Conservation (phyloP, 441 rosid species). For the Pelargonium citronellum region DNA sequence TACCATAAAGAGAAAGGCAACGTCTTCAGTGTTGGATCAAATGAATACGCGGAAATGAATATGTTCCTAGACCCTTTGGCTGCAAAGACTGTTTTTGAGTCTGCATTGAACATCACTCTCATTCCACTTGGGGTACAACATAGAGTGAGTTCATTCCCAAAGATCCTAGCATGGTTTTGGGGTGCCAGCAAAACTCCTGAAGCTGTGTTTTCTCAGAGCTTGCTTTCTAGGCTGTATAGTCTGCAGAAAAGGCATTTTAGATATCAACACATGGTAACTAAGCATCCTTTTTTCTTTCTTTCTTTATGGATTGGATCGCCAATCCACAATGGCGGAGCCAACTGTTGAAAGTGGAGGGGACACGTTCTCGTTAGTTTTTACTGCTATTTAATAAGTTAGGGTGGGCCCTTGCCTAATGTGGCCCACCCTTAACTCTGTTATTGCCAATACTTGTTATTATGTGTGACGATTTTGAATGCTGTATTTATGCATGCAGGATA, state of each 20-base stretch:
- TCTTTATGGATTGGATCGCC: too few relatives aligned
- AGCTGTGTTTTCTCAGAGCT: slow-evolving; percentile 40
- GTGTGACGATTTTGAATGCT: neutral
- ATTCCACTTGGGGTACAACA: slow-evolving; percentile 61
- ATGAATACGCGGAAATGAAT: slow-evolving; percentile 61
- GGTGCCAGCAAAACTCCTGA: slow-evolving; percentile 42
- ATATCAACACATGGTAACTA: slow-evolving; percentile 58
- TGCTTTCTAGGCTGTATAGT: slow-evolving; percentile 44
- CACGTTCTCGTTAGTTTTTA: too few relatives aligned
- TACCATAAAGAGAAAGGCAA: slow-evolving; percentile 45
- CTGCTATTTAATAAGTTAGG: too few relatives aligned
- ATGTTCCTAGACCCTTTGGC: slow-evolving; percentile 80
- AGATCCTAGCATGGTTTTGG: slow-evolving; percentile 28
- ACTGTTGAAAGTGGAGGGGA: too few relatives aligned
- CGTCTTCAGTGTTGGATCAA: slow-evolving; percentile 43
- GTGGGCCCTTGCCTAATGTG: too few relatives aligned
- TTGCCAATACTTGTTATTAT: too few relatives aligned
- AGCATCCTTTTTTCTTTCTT: neutral
- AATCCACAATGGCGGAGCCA: too few relatives aligned
- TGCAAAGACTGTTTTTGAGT: slow-evolving; percentile 60
- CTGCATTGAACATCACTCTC: slow-evolving; percentile 55
- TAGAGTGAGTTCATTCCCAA: slow-evolving; percentile 36
- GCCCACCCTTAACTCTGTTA: too few relatives aligned
- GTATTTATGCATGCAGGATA: slow-evolving; percentile 45
- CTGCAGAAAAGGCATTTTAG: slow-evolving; percentile 43